Percentiles rank a stretch among this genome's conserved stretches.
These are phyloP conservation scores for Xylaria acuta DNA, from an alignment of 495 filamentous ascomycete genomes.

Conservation along the genomic window DNA sequence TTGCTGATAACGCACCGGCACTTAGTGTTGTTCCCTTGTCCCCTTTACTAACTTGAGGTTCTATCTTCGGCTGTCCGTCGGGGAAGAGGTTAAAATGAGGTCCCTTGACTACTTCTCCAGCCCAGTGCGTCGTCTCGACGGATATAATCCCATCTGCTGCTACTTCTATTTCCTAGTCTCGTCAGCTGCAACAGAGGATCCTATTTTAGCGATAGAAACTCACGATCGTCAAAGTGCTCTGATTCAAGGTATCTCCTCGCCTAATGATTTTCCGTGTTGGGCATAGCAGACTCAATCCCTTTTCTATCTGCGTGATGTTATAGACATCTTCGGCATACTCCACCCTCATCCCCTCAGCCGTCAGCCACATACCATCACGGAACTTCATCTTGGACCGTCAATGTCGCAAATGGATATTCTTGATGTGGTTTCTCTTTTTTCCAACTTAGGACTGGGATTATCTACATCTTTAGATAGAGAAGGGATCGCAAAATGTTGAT, in stretches of 20 bases:
- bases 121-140: slow-evolving; percentile 70
- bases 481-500: not conserved
- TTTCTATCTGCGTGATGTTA: slow-evolving; percentile 48
- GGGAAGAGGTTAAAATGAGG: slow-evolving; percentile 70
- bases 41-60: slow-evolving; percentile 55
- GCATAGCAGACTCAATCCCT: slow-evolving; percentile 54
- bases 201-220: slow-evolving; percentile 13
- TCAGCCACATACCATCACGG: slow-evolving; percentile 60
- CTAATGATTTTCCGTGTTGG: slow-evolving; percentile 53
- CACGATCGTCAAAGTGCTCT: slow-evolving; percentile 55
- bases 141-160: slow-evolving; percentile 65
- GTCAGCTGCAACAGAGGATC: slow-evolving; percentile 37
- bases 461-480: not conserved
- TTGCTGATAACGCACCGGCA: slow-evolving; percentile 62
- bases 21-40: slow-evolving; percentile 58
- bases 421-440: not conserved
- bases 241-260: slow-evolving; percentile 65
- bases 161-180: slow-evolving; percentile 58
- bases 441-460: not conserved
- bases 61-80: slow-evolving; percentile 51
- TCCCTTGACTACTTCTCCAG: slow-evolving; percentile 59
- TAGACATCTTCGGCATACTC: slow-evolving; percentile 64
- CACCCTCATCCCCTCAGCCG: slow-evolving; percentile 53
- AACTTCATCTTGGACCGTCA: slow-evolving; percentile 48
- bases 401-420: slow-evolving; percentile 12